Evolutionary conservation across 257 asterid species (phyloP).

Genomic region (Nicotiana benthamiana): DNA sequence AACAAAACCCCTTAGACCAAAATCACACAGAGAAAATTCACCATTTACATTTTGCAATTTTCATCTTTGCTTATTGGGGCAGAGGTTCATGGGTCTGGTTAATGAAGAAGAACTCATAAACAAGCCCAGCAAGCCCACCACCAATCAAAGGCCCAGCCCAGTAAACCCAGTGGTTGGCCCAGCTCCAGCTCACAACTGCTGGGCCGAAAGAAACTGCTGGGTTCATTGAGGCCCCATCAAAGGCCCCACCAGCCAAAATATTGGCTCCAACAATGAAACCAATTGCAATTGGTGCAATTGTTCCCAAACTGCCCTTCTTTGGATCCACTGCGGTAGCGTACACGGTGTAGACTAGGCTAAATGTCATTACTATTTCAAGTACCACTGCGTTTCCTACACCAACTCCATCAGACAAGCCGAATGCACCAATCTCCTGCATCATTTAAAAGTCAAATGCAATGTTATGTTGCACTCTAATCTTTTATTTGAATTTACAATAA

Average conservation of each 20-base stretch:
- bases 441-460: neutral
- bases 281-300: constrained; percentile 40
- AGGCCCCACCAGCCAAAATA: constrained; percentile 39
- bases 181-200: constrained; percentile 36
- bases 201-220: constrained; percentile 38
- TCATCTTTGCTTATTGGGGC: constrained; percentile 18
- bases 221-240: constrained; percentile 39
- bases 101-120: constrained; percentile 32
- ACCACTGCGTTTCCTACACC: constrained; percentile 25
- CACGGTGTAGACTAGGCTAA: constrained; percentile 41
- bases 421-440: constrained; percentile 24
- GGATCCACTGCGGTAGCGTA: constrained; percentile 52
- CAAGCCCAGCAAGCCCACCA: constrained; percentile 44
- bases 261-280: constrained; percentile 51
- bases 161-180: constrained; percentile 38
- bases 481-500: no score
- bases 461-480: no score
- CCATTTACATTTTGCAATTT: neutral
- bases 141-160: constrained; percentile 49
- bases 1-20: no score
- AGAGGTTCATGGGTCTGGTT: constrained; percentile 28
- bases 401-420: constrained; percentile 32
- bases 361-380: constrained; percentile 40
- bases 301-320: constrained; percentile 38
- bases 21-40: neutral